Evolutionary conservation across 306 rosid genomes (phyloP), one percentile per base, ranked within the genome.

Genomic region (Cucumis melo): DNA sequence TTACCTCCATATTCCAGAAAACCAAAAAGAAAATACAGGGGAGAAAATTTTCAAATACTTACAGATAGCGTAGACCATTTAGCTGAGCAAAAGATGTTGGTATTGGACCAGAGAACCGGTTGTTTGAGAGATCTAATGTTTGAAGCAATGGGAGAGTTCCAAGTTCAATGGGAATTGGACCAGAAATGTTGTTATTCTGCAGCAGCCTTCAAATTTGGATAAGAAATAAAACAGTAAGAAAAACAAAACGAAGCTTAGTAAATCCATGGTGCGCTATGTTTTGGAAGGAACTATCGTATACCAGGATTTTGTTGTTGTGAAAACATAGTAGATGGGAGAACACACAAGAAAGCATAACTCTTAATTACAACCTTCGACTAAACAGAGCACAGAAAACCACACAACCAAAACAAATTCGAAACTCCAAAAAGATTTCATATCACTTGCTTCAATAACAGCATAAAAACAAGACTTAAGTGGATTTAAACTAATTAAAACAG

Each of bases 181-280:
- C 97, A 16, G 97, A 94, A 67, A 94, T 87, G 56, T 94, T 91
- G 79, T 94, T 94, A 81, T 91, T 94, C 84, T 94, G 98, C 87
- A 94, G 65, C 71, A 91, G 76, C 62, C 98, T 94, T 82, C 59
- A 56, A 79, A 82, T 48, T 80, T 61, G 76, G 58, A 75, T 15
- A 72, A 77, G 29, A 74, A 19, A n/a, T 36, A 42, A 44, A 55
- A 61, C 39, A 21, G 71, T 81, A n/a, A 42, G 53, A 84, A 54
- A 54, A 17, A n/a, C 72, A 73, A 42, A 79, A 15, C 53, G 36
- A 57, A 70, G 20, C 63, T 50, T 3, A 7, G 55, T 2, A 12
- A 23, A 67, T 46, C 75, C 62, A 61, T 57, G 65, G 41, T 17
- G 16, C 19, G 71, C 48, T 75, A 5, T 66, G 67, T 41, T 39